Base-by-base conservation (phyloP, 1,284 basidiomycete species). In the Cutaneotrichosporon cavernicola region DNA sequence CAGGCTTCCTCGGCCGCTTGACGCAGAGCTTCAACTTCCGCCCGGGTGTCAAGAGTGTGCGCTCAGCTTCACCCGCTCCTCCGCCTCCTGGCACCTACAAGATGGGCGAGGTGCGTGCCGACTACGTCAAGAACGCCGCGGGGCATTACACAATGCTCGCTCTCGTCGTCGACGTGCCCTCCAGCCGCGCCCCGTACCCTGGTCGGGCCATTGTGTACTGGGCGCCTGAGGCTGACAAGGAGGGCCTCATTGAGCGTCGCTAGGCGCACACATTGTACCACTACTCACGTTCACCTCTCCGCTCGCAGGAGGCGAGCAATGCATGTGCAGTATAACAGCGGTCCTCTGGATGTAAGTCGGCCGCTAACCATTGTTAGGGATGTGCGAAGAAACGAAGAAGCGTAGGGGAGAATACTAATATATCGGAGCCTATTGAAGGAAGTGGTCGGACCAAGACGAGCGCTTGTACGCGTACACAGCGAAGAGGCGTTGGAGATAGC, bases 71-170 rank as follows among this genome's bases (percentile, higher is more conserved):
- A 31, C 21, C 61, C 69, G 56, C 70, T 66, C 52, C 61, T 26
- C 75, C 76, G 0, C 78, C 79, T 3, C 71, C 80, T 0, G 80
- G 80, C 18, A 81, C 80, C 16, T 81, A 79, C 65, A 81, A 71
- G 60, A 66, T 76, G 26, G 80, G 77, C 13, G 80, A 81, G 67
- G 77, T 75, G 13, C 67, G 73, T 18, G 80, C 76, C 7, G 80
- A 81, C 63, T 81, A 80, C 58, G 76, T 80, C 67, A 81, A 81
- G 77, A 77, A 77, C 64, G 76, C 74, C 9, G 63, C 67, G 5
- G 78, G 76, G 2, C 71, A 74, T 26, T 80, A 72, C 68, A 70
- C 69, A 11, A 69, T 81, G 31, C 69, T 81, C 5, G 72, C 77
- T 7, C 72, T 81, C 18, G 71, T 76, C 14, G 76, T 79, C 34